Evolutionary conservation across 1,284 basidiomycete genomes (phyloP), one percentile per base, ranked within the genome.

Genomic region (Ganoderma resinaceum): DNA sequence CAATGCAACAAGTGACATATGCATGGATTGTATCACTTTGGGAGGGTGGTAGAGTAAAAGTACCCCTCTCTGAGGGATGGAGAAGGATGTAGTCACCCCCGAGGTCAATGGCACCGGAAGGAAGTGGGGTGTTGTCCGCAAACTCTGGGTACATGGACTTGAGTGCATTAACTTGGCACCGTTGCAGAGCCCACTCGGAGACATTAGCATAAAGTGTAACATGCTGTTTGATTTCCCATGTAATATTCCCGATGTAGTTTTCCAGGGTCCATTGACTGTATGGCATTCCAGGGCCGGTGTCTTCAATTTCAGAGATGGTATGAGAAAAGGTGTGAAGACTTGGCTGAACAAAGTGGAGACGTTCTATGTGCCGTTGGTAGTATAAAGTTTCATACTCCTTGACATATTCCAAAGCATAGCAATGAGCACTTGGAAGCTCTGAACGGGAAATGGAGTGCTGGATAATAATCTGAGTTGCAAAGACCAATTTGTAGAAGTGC

Each of bases 331-430:
- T 63, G 55, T 80, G 78, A 0, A 77, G 43, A 57, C 73, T 65
- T 20, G 70, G 77, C 0, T 69, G 76, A 0, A 72, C 35, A 35
- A 80, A 76, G 52, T 79, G 78, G 7, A 80, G 46, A 0, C 76
- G 73, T 0, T 69, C 69, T 0, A 65, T 8, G 1, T 66, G 66
- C 2, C 75, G 72, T 38, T 72, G 66, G 57, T 72, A 73, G 57
- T 77, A 79, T 0, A 77, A 52, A 0, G 57, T 1, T 46, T 80
- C 76, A 38, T 74, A 66, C 1, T 70, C 65, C n/a, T 57, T 14
- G 18, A 60, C 33, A n/a, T 26, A 64, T 8, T 49, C 33, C n/a
- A 57, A 23, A 9, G 55, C 16, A 14, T 33, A 72, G 61, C 1
- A 65, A 63, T 71, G n/a, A 29, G 42, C 37, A 76, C 66, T 2